Evolutionary conservation across 306 rosid species (phyloP), one percentile per base, ranked within the genome.

Genomic region (Sicyos edulis): DNA sequence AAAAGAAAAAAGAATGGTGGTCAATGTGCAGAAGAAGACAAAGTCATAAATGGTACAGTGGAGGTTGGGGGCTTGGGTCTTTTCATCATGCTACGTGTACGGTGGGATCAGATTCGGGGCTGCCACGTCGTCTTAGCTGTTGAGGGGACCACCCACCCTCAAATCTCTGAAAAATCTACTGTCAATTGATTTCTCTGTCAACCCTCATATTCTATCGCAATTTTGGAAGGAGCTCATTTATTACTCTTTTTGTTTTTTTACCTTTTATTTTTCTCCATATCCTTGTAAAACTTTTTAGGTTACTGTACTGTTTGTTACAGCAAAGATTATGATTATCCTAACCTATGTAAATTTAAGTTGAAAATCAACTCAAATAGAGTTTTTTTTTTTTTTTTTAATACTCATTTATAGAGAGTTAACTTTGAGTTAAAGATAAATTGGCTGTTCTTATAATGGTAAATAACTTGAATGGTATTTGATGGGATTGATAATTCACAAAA

Each of bases 81-180:
- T 66, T 19, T 66, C 71, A 66, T 44, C 54, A 66, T 66, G 71
- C 71, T 66, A 67, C 72, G 72, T 67, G 55, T 47, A 67, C 72
- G 56, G 55, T 47, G 20, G 14, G 72, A 67, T 67, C 56, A 67
- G 56, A 67, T 47, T 47, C n/a, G 0, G 20, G 6, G 24, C 40
- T 67, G 72, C 72, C 72, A 67, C 72, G 72, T 66, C 37, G 55
- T 44, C 72, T 45, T 44, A 45, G 19, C 72, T 66, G 10, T 45
- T 54, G 22, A 8, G 17, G 71, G 71, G 54, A 63, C 70, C 70
- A 64, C 72, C 3, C 72, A 49, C 5, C 50, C 15, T 32, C 54
- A 65, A 65, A 65, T 67, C 72, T 67, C 56, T 67, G 72, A 67
- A 67, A 40, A 67, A 66, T 67, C 56, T 47, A 47, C 72, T 67